These are phyloP conservation scores for Cordyceps farinosa DNA, from an alignment of 2,329 filamentous ascomycete species.

Conservation along the genomic window DNA sequence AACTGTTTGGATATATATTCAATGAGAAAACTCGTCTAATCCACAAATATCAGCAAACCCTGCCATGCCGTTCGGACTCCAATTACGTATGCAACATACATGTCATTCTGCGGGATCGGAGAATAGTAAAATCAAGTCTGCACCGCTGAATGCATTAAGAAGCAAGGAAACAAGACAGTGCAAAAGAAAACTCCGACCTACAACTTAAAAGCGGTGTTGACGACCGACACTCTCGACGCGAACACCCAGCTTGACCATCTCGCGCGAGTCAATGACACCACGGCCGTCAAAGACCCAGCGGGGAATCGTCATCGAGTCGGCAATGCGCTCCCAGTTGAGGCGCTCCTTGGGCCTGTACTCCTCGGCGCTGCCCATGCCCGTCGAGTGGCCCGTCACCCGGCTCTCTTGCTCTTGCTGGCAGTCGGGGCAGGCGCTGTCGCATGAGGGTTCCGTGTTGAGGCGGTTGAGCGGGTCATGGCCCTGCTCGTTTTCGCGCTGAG, in stretches of 20 bases:
- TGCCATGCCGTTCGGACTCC: neutral
- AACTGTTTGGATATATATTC: neutral
- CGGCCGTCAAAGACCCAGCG: constrained; percentile 57
- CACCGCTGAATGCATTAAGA: neutral
- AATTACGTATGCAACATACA: neutral
- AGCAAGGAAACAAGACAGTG: neutral
- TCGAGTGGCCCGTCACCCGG: constrained; percentile 37
- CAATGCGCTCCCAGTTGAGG: constrained; percentile 51
- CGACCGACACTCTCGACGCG: constrained; percentile 51
- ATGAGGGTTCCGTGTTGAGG: constrained; percentile 43
- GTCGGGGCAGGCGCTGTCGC: constrained; percentile 47
- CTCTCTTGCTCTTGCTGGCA: constrained; percentile 41
- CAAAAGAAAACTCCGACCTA: neutral
- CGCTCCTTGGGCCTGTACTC: constrained; percentile 46
- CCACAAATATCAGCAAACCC: neutral
- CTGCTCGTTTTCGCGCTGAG: constrained; percentile 30
- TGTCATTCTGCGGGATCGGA: neutral
- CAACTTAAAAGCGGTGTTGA: constrained; percentile 38
- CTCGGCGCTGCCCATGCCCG: constrained; percentile 41
- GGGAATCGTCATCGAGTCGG: constrained; percentile 48
- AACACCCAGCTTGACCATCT: constrained; percentile 49
- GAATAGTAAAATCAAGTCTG: neutral
- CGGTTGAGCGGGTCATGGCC: constrained; percentile 44
- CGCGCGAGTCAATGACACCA: constrained; percentile 47
- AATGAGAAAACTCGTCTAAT: neutral